Evolutionary conservation across 2,329 filamentous ascomycete genomes (phyloP).

Genomic region (Penicillium sp.): DNA sequence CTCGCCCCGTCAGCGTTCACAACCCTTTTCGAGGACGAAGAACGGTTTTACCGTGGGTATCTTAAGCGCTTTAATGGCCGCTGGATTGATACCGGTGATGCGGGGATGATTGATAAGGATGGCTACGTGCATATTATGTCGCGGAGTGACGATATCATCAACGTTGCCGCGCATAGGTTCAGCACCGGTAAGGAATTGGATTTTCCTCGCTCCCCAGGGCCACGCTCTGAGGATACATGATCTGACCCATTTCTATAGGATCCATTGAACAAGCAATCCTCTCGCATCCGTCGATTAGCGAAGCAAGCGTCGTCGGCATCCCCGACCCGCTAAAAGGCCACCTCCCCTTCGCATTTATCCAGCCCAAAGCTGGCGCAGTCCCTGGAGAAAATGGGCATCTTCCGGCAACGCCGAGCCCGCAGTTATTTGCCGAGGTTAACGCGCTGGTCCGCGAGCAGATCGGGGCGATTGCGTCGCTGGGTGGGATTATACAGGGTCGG

Average conservation of each 20-base stretch:
- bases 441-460: constrained; percentile 72
- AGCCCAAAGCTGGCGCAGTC: constrained; percentile 49
- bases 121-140: constrained; percentile 64
- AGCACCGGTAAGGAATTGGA: constrained; percentile 66
- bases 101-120: constrained; percentile 77
- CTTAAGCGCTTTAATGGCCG: constrained; percentile 74
- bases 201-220: background rate
- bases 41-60: constrained; percentile 82
- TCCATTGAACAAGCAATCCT: constrained; percentile 89
- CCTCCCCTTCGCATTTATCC: constrained; percentile 85
- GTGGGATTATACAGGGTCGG: constrained; percentile 78
- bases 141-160: constrained; percentile 80
- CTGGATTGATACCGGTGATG: constrained; percentile 90
- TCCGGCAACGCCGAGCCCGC: constrained; percentile 36
- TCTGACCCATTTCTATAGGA: constrained; percentile 49
- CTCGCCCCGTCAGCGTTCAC: constrained; percentile 83
- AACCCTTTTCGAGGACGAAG: constrained; percentile 80
- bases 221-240: background rate
- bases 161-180: constrained; percentile 89
- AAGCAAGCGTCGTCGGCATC: constrained; percentile 82
- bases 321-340: constrained; percentile 86
- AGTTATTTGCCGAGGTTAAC: constrained; percentile 46
- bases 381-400: constrained; percentile 6
- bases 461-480: constrained; percentile 79
- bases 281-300: constrained; percentile 72